Conservation (phyloP, 129 eudicot species). For the Arctium lappa region DNA sequence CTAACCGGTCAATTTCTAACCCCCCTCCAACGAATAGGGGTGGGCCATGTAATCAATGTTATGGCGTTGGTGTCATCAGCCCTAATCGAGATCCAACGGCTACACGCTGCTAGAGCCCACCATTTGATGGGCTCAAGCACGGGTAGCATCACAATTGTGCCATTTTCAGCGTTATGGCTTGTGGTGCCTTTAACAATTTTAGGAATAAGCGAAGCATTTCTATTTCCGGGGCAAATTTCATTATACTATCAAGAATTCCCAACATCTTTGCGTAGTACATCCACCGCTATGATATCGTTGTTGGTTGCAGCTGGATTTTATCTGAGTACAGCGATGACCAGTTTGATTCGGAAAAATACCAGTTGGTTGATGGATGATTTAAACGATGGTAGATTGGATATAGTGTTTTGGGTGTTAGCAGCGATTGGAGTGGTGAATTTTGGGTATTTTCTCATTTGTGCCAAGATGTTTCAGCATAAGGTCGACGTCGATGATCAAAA, state of each 20-base stretch:
- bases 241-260: conserved; percentile 46
- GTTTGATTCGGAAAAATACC: conserved; percentile 26
- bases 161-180: conserved; percentile 50
- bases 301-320: conserved; percentile 36
- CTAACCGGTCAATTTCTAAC: conserved; percentile 23
- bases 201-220: conserved; percentile 36
- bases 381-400: conserved; percentile 39
- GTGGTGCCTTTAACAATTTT: conserved; percentile 21
- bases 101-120: conserved; percentile 15
- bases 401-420: conserved; percentile 37
- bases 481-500: conserved; percentile 4
- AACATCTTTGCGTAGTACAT: conserved; percentile 23
- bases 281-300: conserved; percentile 41
- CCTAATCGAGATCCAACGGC: conserved; percentile 32
- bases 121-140: neutral
- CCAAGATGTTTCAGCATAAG: conserved; percentile 30
- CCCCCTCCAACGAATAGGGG: conserved; percentile 40
- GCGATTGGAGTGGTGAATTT: conserved; percentile 36
- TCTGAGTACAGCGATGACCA: conserved; percentile 32
- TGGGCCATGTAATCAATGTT: conserved; percentile 39
- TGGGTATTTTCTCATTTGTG: conserved; percentile 34
- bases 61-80: conserved; percentile 28
- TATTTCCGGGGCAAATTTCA: conserved; percentile 36
- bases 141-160: conserved; percentile 24
- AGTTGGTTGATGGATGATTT: conserved; percentile 41